Base-by-base conservation (phyloP, 495 filamentous ascomycete species). In the Daldinia decipiens region DNA sequence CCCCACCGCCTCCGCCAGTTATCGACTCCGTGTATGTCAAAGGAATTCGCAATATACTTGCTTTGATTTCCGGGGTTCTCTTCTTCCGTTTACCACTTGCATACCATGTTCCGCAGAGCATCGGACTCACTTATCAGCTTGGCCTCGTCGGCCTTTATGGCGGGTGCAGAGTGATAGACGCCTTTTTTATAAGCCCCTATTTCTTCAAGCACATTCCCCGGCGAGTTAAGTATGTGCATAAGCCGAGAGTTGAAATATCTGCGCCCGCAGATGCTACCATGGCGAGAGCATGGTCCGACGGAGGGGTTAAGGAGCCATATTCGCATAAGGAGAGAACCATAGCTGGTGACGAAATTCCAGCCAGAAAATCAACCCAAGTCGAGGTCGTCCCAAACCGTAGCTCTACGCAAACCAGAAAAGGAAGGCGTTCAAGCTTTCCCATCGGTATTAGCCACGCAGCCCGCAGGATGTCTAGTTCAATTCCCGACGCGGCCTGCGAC, bases 121-220 rank as follows among this genome's bases (percentile, higher is more conserved):
- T 71, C 26, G 68, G 68, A 26, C 68, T 71, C 6, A 71, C 68
- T 5, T 71, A 71, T 26, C 68, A 71, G 34, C 68, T 71, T 8
- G 68, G 68, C 4, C 68, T 71, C 17, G 58, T 71, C 17, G 68
- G 68, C 11, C 47, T 71, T 9, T 71, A 71, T 32, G 68, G 68
- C 9, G 68, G 68, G 17, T 71, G 68, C 21, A 45, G 68, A 5
- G 68, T 71, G 12, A 31, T 71, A 27, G 68, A 71, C 19, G 68
- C 53, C 12, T 71, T 71, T 47, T 71, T 71, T 52, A 71, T 71
- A 27, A 67, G 68, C 34, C 68, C 62, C 12, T 71, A 71, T 50
- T 67, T 45, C 38, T 67, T 71, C 29, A 59, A 59, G 5, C 68
- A 71, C 15, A 59, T 71, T 32, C 68, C 68, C 4, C 57, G 68